These are phyloP conservation scores for Camellia oleifera DNA, from an alignment of 179 eudicot species.

Conservation along the genomic window DNA sequence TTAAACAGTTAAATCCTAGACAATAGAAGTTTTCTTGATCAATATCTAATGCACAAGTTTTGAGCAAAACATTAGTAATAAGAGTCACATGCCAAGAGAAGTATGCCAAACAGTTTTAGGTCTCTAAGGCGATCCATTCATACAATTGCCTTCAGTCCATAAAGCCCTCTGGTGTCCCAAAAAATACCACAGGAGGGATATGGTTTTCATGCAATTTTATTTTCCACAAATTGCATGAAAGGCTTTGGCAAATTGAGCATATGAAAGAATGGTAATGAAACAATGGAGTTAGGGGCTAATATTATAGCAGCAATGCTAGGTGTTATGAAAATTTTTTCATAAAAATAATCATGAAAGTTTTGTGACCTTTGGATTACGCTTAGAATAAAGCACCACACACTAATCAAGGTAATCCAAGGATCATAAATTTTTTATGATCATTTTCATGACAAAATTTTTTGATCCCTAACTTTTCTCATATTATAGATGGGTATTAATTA, in stretches of 20 bases:
- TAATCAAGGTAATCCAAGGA: too few species aligned
- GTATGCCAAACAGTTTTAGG: background rate
- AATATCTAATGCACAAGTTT: background rate
- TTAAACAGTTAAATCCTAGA: background rate
- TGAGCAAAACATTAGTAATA: background rate
- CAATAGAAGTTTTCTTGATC: background rate
- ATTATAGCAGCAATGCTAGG: too few species aligned
- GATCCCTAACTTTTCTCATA: too few species aligned
- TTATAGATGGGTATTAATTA: too few species aligned
- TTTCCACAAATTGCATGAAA: background rate
- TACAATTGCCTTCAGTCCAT: background rate
- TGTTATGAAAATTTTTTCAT: too few species aligned
- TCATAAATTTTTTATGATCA: too few species aligned
- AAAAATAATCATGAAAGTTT: too few species aligned
- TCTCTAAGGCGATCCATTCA: background rate
- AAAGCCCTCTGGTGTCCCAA: background rate
- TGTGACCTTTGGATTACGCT: too few species aligned
- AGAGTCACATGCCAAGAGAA: background rate
- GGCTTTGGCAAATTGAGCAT: background rate
- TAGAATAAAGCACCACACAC: too few species aligned
- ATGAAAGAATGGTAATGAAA: background rate
- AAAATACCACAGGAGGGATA: background rate
- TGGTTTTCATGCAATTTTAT: background rate
- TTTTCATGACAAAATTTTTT: too few species aligned
- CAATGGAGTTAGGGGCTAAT: too few species aligned